phyloP scores from a whole-genome alignment of 768 basidiomycete species.

The Vishniacozyma victoriae region DNA sequence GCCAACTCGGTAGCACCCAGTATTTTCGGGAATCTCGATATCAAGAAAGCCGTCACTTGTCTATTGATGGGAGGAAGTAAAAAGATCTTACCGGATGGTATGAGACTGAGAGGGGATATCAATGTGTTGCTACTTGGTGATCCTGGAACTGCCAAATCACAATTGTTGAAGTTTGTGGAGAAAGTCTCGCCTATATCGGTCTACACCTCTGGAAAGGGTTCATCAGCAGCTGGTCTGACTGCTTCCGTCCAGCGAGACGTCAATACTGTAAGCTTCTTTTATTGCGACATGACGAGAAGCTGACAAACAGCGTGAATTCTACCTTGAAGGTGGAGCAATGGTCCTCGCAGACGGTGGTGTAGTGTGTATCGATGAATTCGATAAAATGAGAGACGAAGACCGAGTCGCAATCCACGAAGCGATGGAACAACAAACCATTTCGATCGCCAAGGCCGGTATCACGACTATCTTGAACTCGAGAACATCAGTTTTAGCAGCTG shows the following conservation, averaged over 20 bases:
- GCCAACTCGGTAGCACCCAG: slow-evolving; percentile 90
- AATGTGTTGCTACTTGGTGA: slow-evolving; percentile 95
- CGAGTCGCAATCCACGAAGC: slow-evolving; percentile 98
- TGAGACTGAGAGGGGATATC: slow-evolving; percentile 94
- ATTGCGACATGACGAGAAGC: background rate
- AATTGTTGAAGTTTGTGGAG: slow-evolving; percentile 96
- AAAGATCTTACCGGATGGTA: slow-evolving; percentile 93
- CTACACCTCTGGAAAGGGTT: slow-evolving; percentile 97
- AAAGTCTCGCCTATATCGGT: slow-evolving; percentile 96
- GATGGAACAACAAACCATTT: slow-evolving; percentile 99
- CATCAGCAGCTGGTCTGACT: slow-evolving; percentile 95
- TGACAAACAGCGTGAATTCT: slow-evolving; percentile 77
- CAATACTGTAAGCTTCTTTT: slow-evolving; percentile 61
- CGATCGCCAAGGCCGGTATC: slow-evolving; percentile 97
- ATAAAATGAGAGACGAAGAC: slow-evolving; percentile 99
- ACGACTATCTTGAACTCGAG: slow-evolving; percentile 94
- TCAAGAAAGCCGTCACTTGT: slow-evolving; percentile 95
- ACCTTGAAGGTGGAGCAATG: slow-evolving; percentile 98
- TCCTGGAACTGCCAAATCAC: slow-evolving; percentile 97
- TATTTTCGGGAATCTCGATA: slow-evolving; percentile 93
- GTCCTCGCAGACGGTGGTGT: slow-evolving; percentile 97
- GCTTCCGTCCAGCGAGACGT: slow-evolving; percentile 94
- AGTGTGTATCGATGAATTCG: slow-evolving; percentile 98
- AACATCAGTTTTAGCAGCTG: slow-evolving; percentile 91
- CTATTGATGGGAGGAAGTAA: slow-evolving; percentile 96